Evolutionary conservation across 306 rosid genomes (phyloP).

Genomic region (Adenanthera pavonina): DNA sequence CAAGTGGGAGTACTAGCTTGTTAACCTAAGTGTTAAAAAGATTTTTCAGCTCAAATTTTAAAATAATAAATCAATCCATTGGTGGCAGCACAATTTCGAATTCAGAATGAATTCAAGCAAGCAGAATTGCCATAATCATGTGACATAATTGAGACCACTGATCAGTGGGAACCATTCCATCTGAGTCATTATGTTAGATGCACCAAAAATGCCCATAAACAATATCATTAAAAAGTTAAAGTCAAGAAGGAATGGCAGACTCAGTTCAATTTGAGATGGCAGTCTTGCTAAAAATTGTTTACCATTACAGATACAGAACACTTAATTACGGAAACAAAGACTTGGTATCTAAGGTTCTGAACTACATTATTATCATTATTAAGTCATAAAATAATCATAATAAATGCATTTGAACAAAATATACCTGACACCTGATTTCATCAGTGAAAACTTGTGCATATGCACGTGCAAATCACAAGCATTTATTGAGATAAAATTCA

Average conservation of each 20-base stretch:
- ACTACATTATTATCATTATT: neutral
- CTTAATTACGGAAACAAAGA: neutral
- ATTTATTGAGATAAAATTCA: neutral
- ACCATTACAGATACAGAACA: neutral
- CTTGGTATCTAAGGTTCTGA: neutral
- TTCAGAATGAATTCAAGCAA: neutral
- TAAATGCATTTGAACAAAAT: neutral
- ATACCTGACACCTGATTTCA: slow-evolving; percentile 13
- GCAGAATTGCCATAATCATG: neutral
- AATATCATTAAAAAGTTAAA: neutral
- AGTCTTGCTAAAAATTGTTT: neutral
- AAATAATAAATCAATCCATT: neutral
- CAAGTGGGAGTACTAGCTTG: neutral
- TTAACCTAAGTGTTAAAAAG: neutral
- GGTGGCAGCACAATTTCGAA: neutral
- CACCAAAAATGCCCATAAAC: slow-evolving; percentile 1
- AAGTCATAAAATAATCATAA: neutral
- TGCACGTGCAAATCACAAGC: neutral
- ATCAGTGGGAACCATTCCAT: neutral
- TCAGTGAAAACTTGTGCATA: neutral
- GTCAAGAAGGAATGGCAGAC: neutral
- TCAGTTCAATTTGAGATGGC: neutral
- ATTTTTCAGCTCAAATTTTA: neutral
- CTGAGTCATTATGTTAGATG: neutral
- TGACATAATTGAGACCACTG: neutral